Evolutionary conservation across 306 rosid genomes (phyloP).

Genomic region (Cucurbita moschata): DNA sequence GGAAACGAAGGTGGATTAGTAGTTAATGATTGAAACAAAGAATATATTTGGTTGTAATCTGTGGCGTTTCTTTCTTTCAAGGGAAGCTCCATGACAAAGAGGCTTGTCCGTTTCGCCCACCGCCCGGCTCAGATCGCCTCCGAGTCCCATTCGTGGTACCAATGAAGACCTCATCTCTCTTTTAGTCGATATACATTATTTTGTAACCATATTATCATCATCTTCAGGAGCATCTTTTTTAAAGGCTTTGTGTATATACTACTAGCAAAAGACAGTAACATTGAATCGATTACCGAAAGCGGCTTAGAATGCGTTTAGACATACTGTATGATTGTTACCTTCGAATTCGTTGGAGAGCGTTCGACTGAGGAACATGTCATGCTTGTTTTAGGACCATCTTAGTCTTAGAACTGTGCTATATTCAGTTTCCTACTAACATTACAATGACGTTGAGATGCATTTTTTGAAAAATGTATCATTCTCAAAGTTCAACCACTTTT

Average conservation of each 20-base stretch:
- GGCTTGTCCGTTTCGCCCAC: constrained; percentile 10
- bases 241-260: constrained; percentile 49
- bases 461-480: background rate
- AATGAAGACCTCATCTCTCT: constrained; percentile 16
- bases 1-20: constrained; percentile 92
- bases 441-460: background rate
- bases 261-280: constrained; percentile 45
- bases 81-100: constrained; percentile 14
- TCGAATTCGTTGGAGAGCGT: constrained; percentile 1
- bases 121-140: constrained; percentile 7
- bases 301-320: constrained; percentile 31
- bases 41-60: background rate
- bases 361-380: constrained; percentile 3
- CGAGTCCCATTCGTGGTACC: constrained; percentile 18
- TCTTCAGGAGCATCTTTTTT: constrained; percentile 10
- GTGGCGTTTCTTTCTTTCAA: constrained; percentile 6
- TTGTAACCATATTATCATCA: constrained; percentile 39
- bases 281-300: constrained; percentile 42
- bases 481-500: background rate
- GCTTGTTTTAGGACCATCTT: constrained; percentile 13
- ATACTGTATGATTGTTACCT: constrained; percentile 14
- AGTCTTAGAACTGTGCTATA: background rate
- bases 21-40: constrained; percentile 15
- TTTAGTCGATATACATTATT: constrained; percentile 19
- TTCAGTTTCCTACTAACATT: constrained; percentile 1